Evolutionary conservation across 495 filamentous ascomycete species (phyloP).

Genomic region (Trichodelitschia bisporula): DNA sequence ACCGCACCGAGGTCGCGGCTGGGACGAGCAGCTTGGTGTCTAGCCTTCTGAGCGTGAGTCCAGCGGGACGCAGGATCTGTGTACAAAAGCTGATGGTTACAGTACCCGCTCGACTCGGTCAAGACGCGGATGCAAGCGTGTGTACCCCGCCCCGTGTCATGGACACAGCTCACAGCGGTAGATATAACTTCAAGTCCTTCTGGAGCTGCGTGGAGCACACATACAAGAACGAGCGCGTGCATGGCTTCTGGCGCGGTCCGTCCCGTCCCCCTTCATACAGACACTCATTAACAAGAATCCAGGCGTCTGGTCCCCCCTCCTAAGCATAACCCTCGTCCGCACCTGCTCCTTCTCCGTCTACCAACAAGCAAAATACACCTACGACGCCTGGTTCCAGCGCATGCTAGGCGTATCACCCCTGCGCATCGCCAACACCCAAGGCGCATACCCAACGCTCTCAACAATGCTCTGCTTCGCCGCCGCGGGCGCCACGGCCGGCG

Average conservation of each 20-base stretch:
- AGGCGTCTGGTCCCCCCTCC: conserved; percentile 61
- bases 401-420: conserved; percentile 47
- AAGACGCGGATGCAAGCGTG: conserved; percentile 66
- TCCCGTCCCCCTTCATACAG: too few species aligned
- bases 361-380: conserved; percentile 53
- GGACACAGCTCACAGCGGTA: conserved; percentile 9
- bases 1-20: conserved; percentile 59
- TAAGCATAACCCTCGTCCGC: conserved; percentile 69
- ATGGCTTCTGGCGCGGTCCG: conserved; percentile 58
- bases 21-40: conserved; percentile 48
- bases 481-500: conserved; percentile 56
- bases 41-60: conserved; percentile 36
- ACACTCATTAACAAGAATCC: too few species aligned
- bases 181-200: conserved; percentile 45
- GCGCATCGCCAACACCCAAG: conserved; percentile 40
- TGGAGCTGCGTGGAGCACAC: conserved; percentile 45
- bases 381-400: conserved; percentile 35
- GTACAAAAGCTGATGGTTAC: conserved; percentile 5
- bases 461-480: conserved; percentile 51
- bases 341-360: conserved; percentile 90
- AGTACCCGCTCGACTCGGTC: conserved; percentile 65
- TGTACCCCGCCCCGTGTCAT: conserved; percentile 5
- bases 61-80: neutral
- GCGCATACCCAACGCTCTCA: conserved; percentile 40
- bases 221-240: conserved; percentile 42